Evolutionary conservation across 805 yeast genomes (phyloP), one percentile per base, ranked within the genome.

Genomic region (Teunomyces gatunensis): DNA sequence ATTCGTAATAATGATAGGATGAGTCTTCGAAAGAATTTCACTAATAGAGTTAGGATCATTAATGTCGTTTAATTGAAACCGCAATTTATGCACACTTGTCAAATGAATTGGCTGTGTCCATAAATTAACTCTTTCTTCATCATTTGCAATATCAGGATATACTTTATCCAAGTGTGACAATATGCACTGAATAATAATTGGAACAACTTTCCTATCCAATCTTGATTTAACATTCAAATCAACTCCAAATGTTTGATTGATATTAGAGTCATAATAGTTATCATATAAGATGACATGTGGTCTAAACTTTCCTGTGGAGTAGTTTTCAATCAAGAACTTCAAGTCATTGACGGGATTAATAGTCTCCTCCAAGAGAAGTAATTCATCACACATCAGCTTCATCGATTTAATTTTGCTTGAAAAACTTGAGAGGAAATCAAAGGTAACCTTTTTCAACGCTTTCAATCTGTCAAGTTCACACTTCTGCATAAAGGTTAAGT

Each of bases 381-480:
- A 71, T 56, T 80, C 80, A 48, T 87, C 89, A 32, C 83, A 77
- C 7, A 81, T 66, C 4, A 78, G 67, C 60, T 84, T 83, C 57
- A 86, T 67, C 2, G 78, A 69, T 4, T 83, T 74, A 32, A 84
- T 74, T 43, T 78, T 81, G 57, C 81, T 82, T 32, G 88, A 76
- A 30, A 87, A 72, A 2, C 85, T 75, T 0, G 89, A 81, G 18
- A 86, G 69, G 55, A 86, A 87, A 61, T 88, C 96, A 45, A 81
- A 73, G 9, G 86, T 78, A 1, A 84, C 91, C 50, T 86, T 84
- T 63, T 88, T 87, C 51, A 89, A 69, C 0, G 94, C 94, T 53
- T 77, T 75, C 49, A 87, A 71, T 53, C 96, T 77, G 65, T 89
- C 95, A 30, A 79, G 64, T 66, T 89, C 96, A 68, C 94, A 88